Base-by-base conservation (phyloP, 768 basidiomycete genomes). In the Hypsizygus marmoreus region DNA sequence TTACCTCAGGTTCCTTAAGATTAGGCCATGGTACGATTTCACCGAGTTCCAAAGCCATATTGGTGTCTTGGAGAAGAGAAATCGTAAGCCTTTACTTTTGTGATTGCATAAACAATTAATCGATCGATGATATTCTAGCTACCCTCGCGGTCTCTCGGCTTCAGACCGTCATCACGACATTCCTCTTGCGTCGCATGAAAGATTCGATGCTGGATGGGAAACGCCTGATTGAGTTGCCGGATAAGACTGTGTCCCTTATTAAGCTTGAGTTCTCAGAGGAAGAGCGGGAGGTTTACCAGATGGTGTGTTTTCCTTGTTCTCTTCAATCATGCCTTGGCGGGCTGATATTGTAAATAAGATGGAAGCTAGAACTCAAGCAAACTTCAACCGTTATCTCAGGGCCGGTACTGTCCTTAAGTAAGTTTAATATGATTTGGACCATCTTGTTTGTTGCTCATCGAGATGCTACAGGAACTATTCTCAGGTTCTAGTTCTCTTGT, bases 331-430 rank as follows among this genome's bases (percentile, higher is more conserved):
- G 42, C 16, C n/a, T n/a, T n/a, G n/a, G n/a, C n/a, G n/a, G n/a
- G 11, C 19, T 17, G 41, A 9, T 28, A 4, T 29, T 22, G 24
- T 39, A n/a, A 2, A n/a, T n/a, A 44, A 79, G 77, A 74, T 83
- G 11, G 81, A 82, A 55, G 66, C 72, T 19, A 59, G 62, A 6
- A 72, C 76, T 34, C 82, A 85, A 50, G 76, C 77, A 1, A 75
- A 67, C 22, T 88, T 90, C 69, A 88, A 88, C 56, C 68, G 76
- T 14, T 86, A 69, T 61, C 65, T 84, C 7, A 63, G 68, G 4
- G 80, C 73, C 4, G 84, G 85, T 1, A 86, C 86, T 0, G 84
- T 88, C 9, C 64, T 88, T 29, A 88, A 88, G 78, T 77, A 53
- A 25, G 71, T 57, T 42, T 3, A 14, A 24, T 22, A 25, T 19